Percentiles rank a stretch among this genome's conserved stretches.
Conservation (phyloP, 768 basidiomycete species). For the Leucosporidium creatinivorum region DNA sequence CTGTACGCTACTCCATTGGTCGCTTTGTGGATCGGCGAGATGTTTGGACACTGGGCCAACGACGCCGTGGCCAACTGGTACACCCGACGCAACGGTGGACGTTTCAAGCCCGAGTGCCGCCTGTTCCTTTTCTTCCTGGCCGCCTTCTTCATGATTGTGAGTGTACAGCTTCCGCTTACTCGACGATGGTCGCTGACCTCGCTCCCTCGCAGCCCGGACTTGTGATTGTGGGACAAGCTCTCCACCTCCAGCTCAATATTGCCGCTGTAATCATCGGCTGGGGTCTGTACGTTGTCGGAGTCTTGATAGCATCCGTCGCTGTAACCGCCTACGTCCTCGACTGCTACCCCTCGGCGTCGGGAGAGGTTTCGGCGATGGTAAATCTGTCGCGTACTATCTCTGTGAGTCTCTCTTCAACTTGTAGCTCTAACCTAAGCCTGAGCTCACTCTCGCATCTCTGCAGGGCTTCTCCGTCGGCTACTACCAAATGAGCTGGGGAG, state of each 20-base stretch:
- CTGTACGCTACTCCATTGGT: conserved; percentile 33
- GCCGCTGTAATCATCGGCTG: conserved; percentile 23
- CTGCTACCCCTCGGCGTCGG: conserved; percentile 17
- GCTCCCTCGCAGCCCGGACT: conserved; percentile 8
- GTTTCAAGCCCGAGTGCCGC: conserved; percentile 28
- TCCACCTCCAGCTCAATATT: conserved; percentile 12
- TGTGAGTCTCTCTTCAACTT: neutral
- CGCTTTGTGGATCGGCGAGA: conserved; percentile 25
- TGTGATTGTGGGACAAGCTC: conserved; percentile 21
- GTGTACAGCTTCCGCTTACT: neutral
- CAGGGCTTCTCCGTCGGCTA: conserved; percentile 10
- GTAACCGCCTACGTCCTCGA: conserved; percentile 30
- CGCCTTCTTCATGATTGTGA: conserved; percentile 22
- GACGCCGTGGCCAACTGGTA: conserved; percentile 18
- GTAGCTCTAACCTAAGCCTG: neutral
- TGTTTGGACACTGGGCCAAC: conserved; percentile 30
- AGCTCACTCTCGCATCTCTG: neutral
- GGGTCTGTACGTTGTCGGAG: conserved; percentile 30
- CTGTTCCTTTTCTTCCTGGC: conserved; percentile 19
- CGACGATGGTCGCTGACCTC: neutral
- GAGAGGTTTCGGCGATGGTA: conserved; percentile 19
- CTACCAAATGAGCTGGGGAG: conserved; percentile 26
- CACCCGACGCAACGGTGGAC: conserved; percentile 5
- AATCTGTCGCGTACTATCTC: conserved; percentile 21
- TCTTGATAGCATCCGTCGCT: conserved; percentile 21